Base-by-base conservation (phyloP, 192 early-diverging fungal species). In the Phycomyces blakesleeanus region DNA sequence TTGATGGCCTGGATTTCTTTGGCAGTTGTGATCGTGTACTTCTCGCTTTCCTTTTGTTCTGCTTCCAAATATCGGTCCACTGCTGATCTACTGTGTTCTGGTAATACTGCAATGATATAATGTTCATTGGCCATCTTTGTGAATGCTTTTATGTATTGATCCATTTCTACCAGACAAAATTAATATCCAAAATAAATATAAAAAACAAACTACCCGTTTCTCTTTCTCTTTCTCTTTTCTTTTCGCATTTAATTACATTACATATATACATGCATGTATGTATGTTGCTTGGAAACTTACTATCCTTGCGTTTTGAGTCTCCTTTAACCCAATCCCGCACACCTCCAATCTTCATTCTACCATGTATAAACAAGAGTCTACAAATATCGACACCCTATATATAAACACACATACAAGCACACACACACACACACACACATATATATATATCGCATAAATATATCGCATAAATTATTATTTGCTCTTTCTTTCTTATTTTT, bases 41-140 rank as follows among this genome's bases (percentile, higher is more conserved):
- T 84, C 27, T 81, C 82, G 0, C 78, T 65, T 61, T 85, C 82
- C 15, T 66, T 61, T 16, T 79, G 80, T 59, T 89, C 87, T 18
- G 77, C 84, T 52, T 77, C 82, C 67, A 88, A 81, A n/a, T 70
- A 62, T 29, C 79, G 77, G 57, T 91, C 89, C 20, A 71, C 57
- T 34, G 73, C 81, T 5, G 88, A 84, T 38, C 83, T 64, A 14
- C 79, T 80, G 64, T 91, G 88, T 38, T 68, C 73, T 21, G 83
- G 70, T 37, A 71, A 57, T 6, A 89, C 84, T 0, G 88, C 83
- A 10, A 70, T 74, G 12, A 91, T 71, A 37, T 81, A 87, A 51
- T 85, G 76, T 66, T 85, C 80, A 59, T 78, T 77, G 57, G 85
- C 83, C 62, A 91, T 78, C 39, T 63, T 78, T 14, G 69, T 75